Evolutionary conservation across 164 flowering plant species (phyloP).

Genomic region (Macadamia tetraphylla): DNA sequence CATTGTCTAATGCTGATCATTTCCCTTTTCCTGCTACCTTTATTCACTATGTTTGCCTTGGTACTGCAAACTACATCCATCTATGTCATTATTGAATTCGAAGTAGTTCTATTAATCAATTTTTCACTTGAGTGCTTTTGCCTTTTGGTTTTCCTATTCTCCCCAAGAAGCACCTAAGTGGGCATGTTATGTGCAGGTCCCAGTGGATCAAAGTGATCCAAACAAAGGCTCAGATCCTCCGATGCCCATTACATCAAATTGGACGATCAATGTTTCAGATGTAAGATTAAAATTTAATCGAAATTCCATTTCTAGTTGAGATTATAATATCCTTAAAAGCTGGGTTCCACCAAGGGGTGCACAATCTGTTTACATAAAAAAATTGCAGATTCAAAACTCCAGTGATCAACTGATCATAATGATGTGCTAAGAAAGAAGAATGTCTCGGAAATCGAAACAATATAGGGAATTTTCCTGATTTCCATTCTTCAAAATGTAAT

Average conservation of each 20-base stretch:
- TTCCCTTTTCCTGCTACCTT: not conserved
- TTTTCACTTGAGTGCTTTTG: not conserved
- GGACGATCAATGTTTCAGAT: conserved; percentile 53
- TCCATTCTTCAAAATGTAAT: no score
- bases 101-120: not conserved
- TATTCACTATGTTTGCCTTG: not conserved
- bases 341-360: not conserved
- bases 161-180: conserved; percentile 12
- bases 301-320: not conserved
- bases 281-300: conserved; percentile 26
- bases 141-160: not conserved
- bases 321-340: not conserved
- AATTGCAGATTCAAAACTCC: not conserved
- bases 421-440: not conserved
- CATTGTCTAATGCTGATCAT: not conserved
- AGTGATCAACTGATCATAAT: not conserved
- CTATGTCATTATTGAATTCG: not conserved
- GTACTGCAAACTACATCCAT: not conserved
- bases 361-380: not conserved
- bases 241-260: conserved; percentile 25
- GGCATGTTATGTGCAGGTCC: conserved; percentile 34
- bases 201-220: conserved; percentile 25
- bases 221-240: conserved; percentile 18
- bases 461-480: no score
- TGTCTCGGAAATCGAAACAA: not conserved